These are phyloP conservation scores for Dicorynia guianensis DNA, from an alignment of 306 rosid genomes.

Conservation along the genomic window DNA sequence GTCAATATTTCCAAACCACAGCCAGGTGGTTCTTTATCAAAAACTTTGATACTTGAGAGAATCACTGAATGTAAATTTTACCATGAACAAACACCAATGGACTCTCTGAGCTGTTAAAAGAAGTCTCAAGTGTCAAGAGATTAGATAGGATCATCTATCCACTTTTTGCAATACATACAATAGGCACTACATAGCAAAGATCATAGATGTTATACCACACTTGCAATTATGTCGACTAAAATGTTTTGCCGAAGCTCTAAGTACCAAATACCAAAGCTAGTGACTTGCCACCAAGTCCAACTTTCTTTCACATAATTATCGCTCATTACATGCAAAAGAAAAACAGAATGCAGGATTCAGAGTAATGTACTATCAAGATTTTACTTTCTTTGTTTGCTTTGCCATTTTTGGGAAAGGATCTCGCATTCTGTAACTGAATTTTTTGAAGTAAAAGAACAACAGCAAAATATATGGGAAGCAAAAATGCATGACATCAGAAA, in stretches of 20 bases:
- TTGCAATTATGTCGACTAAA: not conserved
- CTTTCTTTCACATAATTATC: not conserved
- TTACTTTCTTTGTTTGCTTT: not conserved
- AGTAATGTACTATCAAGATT: not conserved
- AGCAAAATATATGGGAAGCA: not conserved
- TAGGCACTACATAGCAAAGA: no score
- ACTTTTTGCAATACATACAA: not conserved
- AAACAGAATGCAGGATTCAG: not conserved
- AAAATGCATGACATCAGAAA: not conserved
- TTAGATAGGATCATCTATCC: not conserved
- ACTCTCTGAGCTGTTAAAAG: not conserved
- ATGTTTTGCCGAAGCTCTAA: not conserved
- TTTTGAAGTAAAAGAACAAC: not conserved
- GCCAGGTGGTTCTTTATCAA: not conserved
- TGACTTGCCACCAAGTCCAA: not conserved
- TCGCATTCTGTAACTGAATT: not conserved
- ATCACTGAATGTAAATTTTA: not conserved
- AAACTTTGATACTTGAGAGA: not conserved
- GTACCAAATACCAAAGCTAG: not conserved
- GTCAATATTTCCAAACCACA: not conserved
- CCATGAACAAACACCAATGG: not conserved
- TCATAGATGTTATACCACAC: no score
- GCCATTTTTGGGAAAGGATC: constrained; percentile 3
- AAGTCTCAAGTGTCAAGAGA: not conserved
- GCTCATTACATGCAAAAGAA: not conserved